A percentile compares a stretch with the other conserved stretches of the same genome.
Conservation (phyloP, 495 filamentous ascomycete genomes). For the Aspergillus steynii region DNA sequence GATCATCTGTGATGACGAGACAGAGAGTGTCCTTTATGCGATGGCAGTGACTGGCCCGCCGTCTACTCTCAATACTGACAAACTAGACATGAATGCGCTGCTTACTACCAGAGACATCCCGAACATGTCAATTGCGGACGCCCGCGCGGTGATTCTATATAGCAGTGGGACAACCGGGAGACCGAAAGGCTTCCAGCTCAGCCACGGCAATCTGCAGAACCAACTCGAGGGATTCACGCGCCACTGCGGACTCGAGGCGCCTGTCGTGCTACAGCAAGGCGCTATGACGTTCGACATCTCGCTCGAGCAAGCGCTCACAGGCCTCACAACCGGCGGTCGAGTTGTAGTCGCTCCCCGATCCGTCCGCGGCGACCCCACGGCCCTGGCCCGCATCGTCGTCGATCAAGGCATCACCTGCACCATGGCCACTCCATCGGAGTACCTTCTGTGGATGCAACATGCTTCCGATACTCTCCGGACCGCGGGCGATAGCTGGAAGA, state of each 20-base stretch:
- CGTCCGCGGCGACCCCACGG: background rate
- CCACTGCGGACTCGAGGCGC: background rate
- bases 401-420: conserved; percentile 30
- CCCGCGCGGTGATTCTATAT: conserved; percentile 28
- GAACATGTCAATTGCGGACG: background rate
- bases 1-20: background rate
- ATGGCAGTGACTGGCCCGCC: background rate
- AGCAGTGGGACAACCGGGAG: conserved; percentile 29
- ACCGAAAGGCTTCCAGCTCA: conserved; percentile 29
- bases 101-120: background rate
- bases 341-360: background rate
- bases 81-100: background rate
- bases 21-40: background rate
- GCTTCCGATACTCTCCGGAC: conserved; percentile 12
- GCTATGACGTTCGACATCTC: conserved; percentile 2
- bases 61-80: background rate
- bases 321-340: background rate
- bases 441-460: conserved; percentile 22
- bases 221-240: background rate
- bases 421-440: conserved; percentile 30
- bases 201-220: conserved; percentile 15
- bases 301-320: background rate
- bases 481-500: background rate
- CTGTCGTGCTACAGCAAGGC: background rate
- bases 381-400: conserved; percentile 9